A percentile compares a stretch with the other conserved stretches of the same genome.
phyloP scores from a whole-genome alignment of 108 stramenopile genomes.

The Nitzschia sp. region DNA sequence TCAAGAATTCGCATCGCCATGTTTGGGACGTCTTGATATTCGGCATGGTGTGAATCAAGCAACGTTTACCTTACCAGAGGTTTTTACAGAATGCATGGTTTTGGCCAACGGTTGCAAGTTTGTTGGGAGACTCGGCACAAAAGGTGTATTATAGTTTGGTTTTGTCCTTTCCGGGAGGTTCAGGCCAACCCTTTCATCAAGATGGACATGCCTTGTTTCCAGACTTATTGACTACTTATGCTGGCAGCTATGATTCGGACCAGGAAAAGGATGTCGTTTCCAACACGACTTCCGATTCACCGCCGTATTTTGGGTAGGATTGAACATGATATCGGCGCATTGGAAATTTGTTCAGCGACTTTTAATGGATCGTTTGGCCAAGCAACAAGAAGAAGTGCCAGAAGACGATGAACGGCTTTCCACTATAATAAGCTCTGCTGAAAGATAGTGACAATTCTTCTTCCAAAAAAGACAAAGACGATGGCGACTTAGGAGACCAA shows the following conservation, averaged over 20 bases:
- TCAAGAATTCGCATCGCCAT: slow-evolving; percentile 52
- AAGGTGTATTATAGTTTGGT: slow-evolving; percentile 55
- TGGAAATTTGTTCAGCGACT: not conserved
- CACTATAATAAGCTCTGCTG: too few species aligned
- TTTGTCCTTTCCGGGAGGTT: slow-evolving; percentile 41
- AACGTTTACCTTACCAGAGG: slow-evolving; percentile 9
- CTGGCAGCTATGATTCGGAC: not conserved
- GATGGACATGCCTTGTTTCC: slow-evolving; percentile 56
- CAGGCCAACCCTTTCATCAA: slow-evolving; percentile 60
- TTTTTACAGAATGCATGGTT: slow-evolving; percentile 30
- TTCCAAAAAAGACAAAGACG: not conserved
- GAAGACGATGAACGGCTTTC: too few species aligned
- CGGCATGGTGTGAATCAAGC: slow-evolving; percentile 34
- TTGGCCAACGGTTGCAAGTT: slow-evolving; percentile 28
- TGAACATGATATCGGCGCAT: slow-evolving; percentile 22
- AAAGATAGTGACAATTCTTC: too few species aligned
- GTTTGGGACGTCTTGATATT: slow-evolving; percentile 53
- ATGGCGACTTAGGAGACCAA: not conserved
- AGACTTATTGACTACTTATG: slow-evolving; percentile 4
- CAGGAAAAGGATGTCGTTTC: too few species aligned
- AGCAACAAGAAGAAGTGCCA: too few species aligned
- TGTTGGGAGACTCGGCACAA: slow-evolving; percentile 39
- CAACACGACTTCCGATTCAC: slow-evolving; percentile 16
- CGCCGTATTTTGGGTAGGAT: slow-evolving; percentile 48
- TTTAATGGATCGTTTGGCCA: not conserved